These are phyloP conservation scores for Vitellaria paradoxa DNA, from an alignment of 179 eudicot species.

Conservation along the genomic window DNA sequence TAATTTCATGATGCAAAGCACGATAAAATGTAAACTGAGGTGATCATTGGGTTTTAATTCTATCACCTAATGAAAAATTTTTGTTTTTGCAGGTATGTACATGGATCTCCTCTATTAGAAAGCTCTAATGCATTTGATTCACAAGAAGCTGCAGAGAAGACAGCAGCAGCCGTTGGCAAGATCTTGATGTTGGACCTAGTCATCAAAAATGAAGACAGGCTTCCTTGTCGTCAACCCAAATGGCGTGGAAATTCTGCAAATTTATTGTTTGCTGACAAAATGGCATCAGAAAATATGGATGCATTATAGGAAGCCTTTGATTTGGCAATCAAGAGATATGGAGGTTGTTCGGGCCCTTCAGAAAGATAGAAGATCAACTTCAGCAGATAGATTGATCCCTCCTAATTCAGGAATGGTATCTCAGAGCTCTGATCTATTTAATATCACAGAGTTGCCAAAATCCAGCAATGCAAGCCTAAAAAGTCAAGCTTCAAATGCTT, in stretches of 20 bases:
- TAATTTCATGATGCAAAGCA: conserved; percentile 12
- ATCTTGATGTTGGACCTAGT: conserved; percentile 92
- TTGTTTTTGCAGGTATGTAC: conserved; percentile 76
- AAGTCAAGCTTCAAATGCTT: conserved; percentile 45
- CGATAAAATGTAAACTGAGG: background rate
- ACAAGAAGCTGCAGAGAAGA: conserved; percentile 67
- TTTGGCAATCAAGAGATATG: conserved; percentile 65
- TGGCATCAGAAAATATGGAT: conserved; percentile 51
- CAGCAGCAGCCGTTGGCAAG: conserved; percentile 86
- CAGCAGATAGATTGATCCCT: conserved; percentile 60
- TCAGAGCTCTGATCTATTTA: conserved; percentile 58
- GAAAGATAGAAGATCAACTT: conserved; percentile 55
- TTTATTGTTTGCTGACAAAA: conserved; percentile 71
- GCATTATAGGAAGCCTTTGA: conserved; percentile 76
- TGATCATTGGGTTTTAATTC: conserved; percentile 1
- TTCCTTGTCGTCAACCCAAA: conserved; percentile 86
- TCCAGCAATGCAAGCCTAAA: conserved; percentile 33
- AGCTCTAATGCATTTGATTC: conserved; percentile 66
- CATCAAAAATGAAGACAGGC: conserved; percentile 95
- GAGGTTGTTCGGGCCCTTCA: conserved; percentile 57
- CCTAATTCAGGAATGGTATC: conserved; percentile 45
- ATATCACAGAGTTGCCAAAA: conserved; percentile 43
- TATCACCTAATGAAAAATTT: background rate
- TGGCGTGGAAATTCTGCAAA: conserved; percentile 99
- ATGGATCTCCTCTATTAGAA: conserved; percentile 91